These are phyloP conservation scores for Tarenaya hassleriana DNA, from an alignment of 345 rosid genomes.

Conservation along the genomic window DNA sequence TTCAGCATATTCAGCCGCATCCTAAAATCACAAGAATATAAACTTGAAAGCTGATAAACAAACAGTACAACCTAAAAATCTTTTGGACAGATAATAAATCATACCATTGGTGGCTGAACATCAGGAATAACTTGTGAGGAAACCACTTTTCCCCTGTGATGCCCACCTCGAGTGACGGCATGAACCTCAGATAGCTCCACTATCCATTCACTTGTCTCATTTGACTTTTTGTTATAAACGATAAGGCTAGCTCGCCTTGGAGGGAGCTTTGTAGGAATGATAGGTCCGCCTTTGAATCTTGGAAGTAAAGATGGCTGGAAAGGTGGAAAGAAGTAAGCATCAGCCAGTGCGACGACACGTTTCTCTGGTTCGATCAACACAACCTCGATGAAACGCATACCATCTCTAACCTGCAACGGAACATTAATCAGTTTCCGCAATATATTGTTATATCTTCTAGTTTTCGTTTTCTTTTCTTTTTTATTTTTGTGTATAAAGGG, in stretches of 20 bases:
- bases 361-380: slow-evolving; percentile 82
- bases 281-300: slow-evolving; percentile 74
- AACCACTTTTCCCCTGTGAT: slow-evolving; percentile 85
- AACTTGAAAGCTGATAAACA: slow-evolving; percentile 15
- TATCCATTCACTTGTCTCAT: slow-evolving; percentile 76
- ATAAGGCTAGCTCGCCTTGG: slow-evolving; percentile 78
- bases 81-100: slow-evolving; percentile 21
- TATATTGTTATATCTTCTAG: not conserved
- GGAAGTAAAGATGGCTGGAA: slow-evolving; percentile 86
- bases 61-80: slow-evolving; percentile 14
- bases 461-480: too few relatives aligned
- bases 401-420: slow-evolving; percentile 63
- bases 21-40: slow-evolving; percentile 32
- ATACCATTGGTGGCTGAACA: slow-evolving; percentile 93
- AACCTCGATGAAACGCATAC: slow-evolving; percentile 88
- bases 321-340: slow-evolving; percentile 92
- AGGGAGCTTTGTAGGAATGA: slow-evolving; percentile 83
- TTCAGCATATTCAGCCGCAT: slow-evolving; percentile 82
- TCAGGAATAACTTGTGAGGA: slow-evolving; percentile 68
- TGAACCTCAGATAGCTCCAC: slow-evolving; percentile 88
- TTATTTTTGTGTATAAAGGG: too few relatives aligned
- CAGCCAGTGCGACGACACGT: slow-evolving; percentile 75
- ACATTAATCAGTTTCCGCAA: slow-evolving; percentile 18
- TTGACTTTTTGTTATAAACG: slow-evolving; percentile 75
- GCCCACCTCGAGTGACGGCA: slow-evolving; percentile 88